A percentile compares a stretch with the other conserved stretches of the same genome.
Conservation (phyloP, 805 yeast species). For the Blastobotrys robertii region DNA sequence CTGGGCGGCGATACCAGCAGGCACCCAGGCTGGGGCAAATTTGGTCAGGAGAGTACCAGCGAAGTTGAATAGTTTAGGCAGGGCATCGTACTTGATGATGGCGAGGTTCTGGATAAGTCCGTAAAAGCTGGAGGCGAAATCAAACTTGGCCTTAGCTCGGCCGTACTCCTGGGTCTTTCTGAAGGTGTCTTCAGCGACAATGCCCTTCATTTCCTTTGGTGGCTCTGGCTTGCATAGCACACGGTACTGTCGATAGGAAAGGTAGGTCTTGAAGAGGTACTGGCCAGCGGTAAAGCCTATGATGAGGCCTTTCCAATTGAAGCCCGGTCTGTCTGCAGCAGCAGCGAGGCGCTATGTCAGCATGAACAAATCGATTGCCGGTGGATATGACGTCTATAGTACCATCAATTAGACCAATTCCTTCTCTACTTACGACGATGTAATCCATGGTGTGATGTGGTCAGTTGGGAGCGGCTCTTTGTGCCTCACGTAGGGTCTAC, state of each 20-base stretch:
- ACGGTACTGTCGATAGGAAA: slow-evolving; percentile 68
- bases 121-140: slow-evolving; percentile 44
- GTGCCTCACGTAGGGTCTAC: no score
- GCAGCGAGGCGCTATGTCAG: slow-evolving; percentile 30
- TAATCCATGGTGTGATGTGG: slow-evolving; percentile 1
- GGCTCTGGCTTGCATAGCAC: slow-evolving; percentile 47
- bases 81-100: slow-evolving; percentile 47
- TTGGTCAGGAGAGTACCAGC: slow-evolving; percentile 31
- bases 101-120: slow-evolving; percentile 47
- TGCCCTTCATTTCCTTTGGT: slow-evolving; percentile 60
- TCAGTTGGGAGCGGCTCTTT: background rate
- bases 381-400: background rate
- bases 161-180: slow-evolving; percentile 70
- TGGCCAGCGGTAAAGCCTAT: slow-evolving; percentile 68
- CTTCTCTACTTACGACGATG: background rate
- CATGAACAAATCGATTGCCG: background rate
- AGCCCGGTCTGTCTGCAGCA: slow-evolving; percentile 52
- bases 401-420: no score
- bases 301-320: slow-evolving; percentile 74
- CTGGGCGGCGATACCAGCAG: slow-evolving; percentile 52
- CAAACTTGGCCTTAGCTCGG: slow-evolving; percentile 64
- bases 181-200: slow-evolving; percentile 64
- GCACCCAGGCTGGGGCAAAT: slow-evolving; percentile 28
- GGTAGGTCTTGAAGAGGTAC: slow-evolving; percentile 62
- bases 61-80: slow-evolving; percentile 53